phyloP scores from a whole-genome alignment of 2,329 filamentous ascomycete genomes.

The Gaeumannomyces tritici region DNA sequence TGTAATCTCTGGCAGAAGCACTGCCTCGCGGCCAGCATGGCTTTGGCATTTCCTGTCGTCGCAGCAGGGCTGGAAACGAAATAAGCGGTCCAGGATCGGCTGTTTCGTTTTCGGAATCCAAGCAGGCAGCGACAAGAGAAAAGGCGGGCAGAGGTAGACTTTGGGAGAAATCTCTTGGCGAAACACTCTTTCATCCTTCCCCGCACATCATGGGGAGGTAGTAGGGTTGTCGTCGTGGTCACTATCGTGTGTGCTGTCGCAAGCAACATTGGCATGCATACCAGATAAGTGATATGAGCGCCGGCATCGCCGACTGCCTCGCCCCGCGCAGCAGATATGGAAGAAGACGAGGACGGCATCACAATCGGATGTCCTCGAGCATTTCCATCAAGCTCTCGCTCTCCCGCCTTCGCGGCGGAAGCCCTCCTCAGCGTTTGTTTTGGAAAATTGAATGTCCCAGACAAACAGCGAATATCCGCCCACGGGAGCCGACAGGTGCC shows the following conservation, averaged over 20 bases:
- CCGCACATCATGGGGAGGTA: background rate
- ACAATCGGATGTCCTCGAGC: background rate
- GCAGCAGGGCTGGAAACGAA: background rate
- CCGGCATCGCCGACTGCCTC: background rate
- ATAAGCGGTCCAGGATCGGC: background rate
- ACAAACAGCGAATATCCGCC: background rate
- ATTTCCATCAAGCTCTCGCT: background rate
- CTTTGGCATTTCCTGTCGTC: background rate
- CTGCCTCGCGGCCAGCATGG: background rate
- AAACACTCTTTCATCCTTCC: background rate
- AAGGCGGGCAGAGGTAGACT: background rate
- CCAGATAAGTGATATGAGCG: background rate
- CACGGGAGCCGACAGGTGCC: background rate
- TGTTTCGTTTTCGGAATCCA: background rate
- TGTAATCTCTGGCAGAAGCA: background rate
- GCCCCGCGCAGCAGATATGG: too few relatives aligned
- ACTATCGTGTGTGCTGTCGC: slow-evolving; percentile 1
- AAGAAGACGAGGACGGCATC: too few relatives aligned
- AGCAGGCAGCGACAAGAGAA: background rate
- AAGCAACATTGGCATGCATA: background rate
- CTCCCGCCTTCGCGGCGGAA: background rate
- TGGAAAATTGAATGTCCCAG: too few relatives aligned
- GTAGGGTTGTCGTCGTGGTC: background rate
- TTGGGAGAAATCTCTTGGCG: background rate
- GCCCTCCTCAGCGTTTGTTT: too few relatives aligned